Evolutionary conservation across 2,329 filamentous ascomycete genomes (phyloP), one percentile per base, ranked within the genome.

Genomic region (Fusarium denticulatum): DNA sequence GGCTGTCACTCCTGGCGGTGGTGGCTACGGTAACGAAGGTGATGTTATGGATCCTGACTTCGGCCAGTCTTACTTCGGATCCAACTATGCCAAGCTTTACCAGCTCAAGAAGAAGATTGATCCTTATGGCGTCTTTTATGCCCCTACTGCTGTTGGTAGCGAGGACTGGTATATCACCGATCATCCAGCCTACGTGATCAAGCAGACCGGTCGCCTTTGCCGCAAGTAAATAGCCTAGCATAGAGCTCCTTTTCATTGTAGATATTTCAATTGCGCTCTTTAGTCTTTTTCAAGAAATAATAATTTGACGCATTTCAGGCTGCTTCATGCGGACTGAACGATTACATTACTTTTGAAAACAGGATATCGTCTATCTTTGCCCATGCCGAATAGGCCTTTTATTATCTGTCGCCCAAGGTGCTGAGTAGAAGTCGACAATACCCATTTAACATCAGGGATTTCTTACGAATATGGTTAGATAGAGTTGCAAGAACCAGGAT

Each of bases 41-140:
- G 80, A 83, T 55, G 78, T 81, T 15, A 80, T 81, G 64, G 82
- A 83, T 56, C 79, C 79, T 4, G 74, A 79, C 59, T 83, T 82
- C 47, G 80, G 82, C 37, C 76, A 79, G 53, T 80, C 81, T 0
- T 83, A 81, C 46, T 83, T 81, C 73, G 81, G 82, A 7, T 76
- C 74, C 6, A 81, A 82, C 45, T 83, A 84, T 40, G 68, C 76
- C 37, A 74, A 77, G 34, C 59, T 84, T 14, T 82, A 81, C 39
- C 36, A 74, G 49, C 64, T 83, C 2, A 84, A 84, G 77, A 77
- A 81, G 68, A 70, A 79, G 65, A 67, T 80, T 26, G 81, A 84
- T 20, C 81, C 82, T n/a, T 76, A 74, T 32, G 78, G 79, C 12
- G 55, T 83, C 1, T 82, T 83, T 32, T 82, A 82, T 50, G 78